phyloP scores from a whole-genome alignment of 371 early-diverging fungal species.

The Syncephalastrum racemosum region DNA sequence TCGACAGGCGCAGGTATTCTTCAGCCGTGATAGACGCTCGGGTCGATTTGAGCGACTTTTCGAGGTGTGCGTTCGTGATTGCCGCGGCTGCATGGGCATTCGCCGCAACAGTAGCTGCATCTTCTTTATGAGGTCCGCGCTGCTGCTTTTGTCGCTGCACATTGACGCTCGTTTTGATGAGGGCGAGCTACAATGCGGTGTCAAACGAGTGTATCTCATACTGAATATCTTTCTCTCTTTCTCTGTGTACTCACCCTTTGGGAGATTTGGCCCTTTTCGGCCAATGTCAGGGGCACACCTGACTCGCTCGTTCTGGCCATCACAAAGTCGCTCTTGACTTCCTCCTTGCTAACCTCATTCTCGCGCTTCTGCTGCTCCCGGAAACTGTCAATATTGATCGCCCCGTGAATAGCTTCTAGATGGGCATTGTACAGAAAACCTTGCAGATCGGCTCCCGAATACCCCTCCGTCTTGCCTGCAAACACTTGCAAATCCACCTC shows the following conservation, averaged over 20 bases:
- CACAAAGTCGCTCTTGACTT: slow-evolving; percentile 35
- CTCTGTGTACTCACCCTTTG: slow-evolving; percentile 45
- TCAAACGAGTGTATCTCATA: neutral
- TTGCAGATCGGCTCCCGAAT: slow-evolving; percentile 94
- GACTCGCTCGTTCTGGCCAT: slow-evolving; percentile 26
- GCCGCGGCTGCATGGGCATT: slow-evolving; percentile 29
- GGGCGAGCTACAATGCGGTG: slow-evolving; percentile 33
- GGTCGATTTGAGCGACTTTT: slow-evolving; percentile 58
- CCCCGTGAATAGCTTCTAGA: slow-evolving; percentile 84
- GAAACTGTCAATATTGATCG: slow-evolving; percentile 52
- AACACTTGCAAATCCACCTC: slow-evolving; percentile 57
- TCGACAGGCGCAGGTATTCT: slow-evolving; percentile 54
- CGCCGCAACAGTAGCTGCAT: slow-evolving; percentile 8
- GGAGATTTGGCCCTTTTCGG: slow-evolving; percentile 62
- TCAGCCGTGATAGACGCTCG: slow-evolving; percentile 67
- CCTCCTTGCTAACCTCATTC: slow-evolving; percentile 25
- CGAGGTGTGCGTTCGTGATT: slow-evolving; percentile 56
- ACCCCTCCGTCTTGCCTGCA: slow-evolving; percentile 73
- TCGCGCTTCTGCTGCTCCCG: slow-evolving; percentile 41
- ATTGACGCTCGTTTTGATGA: slow-evolving; percentile 54
- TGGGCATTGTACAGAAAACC: slow-evolving; percentile 91
- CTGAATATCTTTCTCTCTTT: slow-evolving; percentile 1
- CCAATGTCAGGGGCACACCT: slow-evolving; percentile 49
- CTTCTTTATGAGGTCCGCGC: slow-evolving; percentile 4
- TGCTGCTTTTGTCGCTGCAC: slow-evolving; percentile 4